phyloP scores from a whole-genome alignment of 371 early-diverging fungal genomes.

The Choanephora cucurbitarum region DNA sequence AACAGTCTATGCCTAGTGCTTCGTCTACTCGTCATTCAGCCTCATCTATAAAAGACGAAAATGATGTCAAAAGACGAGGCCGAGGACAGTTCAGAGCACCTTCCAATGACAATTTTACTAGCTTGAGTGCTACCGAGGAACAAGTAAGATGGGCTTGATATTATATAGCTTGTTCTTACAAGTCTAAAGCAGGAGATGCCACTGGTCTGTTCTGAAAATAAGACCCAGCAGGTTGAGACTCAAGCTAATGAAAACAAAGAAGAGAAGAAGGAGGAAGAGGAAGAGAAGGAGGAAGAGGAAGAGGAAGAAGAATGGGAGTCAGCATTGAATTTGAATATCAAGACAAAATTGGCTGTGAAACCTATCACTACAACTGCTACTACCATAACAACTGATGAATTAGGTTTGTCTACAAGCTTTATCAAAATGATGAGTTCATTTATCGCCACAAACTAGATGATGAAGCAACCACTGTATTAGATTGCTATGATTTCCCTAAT shows the following conservation, averaged over 20 bases:
- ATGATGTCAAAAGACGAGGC: slow-evolving; percentile 16
- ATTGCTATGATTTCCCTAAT: slow-evolving; percentile 57
- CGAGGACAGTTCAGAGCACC: slow-evolving; percentile 41
- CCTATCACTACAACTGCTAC: neutral
- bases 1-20: neutral
- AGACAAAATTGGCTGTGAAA: neutral
- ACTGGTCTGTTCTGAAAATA: too few relatives aligned
- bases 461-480: slow-evolving; percentile 45
- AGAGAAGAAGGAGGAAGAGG: neutral
- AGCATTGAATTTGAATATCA: neutral
- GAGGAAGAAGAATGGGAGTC: slow-evolving; percentile 11
- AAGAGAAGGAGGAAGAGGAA: slow-evolving; percentile 9
- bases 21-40: neutral
- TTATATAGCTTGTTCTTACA: too few relatives aligned
- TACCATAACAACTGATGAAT: neutral
- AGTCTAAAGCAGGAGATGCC: too few relatives aligned
- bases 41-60: neutral
- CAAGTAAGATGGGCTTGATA: too few relatives aligned
- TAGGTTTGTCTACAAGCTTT: neutral
- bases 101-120: neutral
- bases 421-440: neutral
- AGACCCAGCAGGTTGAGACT: too few relatives aligned
- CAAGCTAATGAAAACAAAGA: too few relatives aligned
- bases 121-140: neutral
- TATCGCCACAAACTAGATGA: slow-evolving; percentile 21